Evolutionary conservation across 441 rosid genomes (phyloP).

Genomic region (Euphorbia corollata): DNA sequence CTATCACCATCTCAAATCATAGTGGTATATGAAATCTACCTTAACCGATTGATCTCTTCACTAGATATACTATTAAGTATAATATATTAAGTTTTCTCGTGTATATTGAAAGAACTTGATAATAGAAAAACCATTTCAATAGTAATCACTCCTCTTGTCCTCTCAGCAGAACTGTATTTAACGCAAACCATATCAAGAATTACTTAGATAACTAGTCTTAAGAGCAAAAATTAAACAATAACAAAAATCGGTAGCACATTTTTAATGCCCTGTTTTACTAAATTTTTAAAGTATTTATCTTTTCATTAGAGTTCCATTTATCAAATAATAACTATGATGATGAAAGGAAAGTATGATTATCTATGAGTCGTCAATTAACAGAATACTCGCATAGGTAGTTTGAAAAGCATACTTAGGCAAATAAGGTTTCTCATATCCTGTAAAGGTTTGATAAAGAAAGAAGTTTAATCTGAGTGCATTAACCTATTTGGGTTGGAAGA

Average conservation of each 20-base stretch:
- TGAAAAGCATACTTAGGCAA: neutral
- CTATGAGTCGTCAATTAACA: neutral
- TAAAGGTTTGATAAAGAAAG: neutral
- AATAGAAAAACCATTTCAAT: neutral
- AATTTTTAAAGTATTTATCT: neutral
- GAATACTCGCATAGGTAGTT: neutral
- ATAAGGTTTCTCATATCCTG: neutral
- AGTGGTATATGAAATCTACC: conserved; percentile 35
- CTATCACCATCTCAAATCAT: conserved; percentile 62
- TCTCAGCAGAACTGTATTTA: too few relatives aligned
- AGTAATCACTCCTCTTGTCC: neutral
- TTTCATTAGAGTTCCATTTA: neutral
- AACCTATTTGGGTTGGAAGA: neutral
- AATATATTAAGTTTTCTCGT: neutral
- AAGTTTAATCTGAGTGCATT: neutral
- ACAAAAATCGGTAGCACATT: neutral
- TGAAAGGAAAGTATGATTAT: neutral
- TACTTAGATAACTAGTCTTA: neutral
- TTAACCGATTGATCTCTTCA: neutral
- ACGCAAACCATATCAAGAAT: neutral
- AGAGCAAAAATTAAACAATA: neutral
- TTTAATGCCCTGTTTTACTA: neutral
- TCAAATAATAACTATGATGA: neutral
- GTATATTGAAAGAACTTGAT: neutral
- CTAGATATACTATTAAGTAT: neutral